phyloP scores from a whole-genome alignment of 306 rosid species.

The Dalbergia cochinchinensis region DNA sequence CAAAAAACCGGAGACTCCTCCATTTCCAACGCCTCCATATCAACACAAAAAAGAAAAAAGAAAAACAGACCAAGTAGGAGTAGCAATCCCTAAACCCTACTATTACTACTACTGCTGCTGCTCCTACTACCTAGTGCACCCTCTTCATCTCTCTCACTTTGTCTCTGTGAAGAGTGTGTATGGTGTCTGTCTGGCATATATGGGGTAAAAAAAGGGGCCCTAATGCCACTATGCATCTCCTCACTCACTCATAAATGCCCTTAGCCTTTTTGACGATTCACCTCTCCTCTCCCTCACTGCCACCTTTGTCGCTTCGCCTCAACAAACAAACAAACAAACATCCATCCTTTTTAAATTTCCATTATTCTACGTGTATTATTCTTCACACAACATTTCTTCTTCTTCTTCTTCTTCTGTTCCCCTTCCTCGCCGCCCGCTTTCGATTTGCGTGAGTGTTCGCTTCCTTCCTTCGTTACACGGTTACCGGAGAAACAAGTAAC shows the following conservation, averaged over 20 bases:
- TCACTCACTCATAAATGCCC: neutral
- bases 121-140: too few relatives aligned
- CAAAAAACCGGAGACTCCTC: neutral
- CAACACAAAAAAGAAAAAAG: too few relatives aligned
- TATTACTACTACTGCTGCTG: too few relatives aligned
- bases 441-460: neutral
- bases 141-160: neutral
- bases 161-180: too few relatives aligned
- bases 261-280: neutral
- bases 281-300: conserved; percentile 31
- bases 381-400: neutral
- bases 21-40: neutral
- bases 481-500: neutral
- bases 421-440: neutral
- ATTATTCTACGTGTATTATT: neutral
- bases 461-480: neutral
- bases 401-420: neutral
- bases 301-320: conserved; percentile 45
- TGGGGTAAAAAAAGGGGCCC: too few relatives aligned
- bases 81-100: neutral
- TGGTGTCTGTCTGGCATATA: too few relatives aligned
- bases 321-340: too few relatives aligned
- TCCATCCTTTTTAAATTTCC: too few relatives aligned
- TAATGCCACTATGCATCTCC: too few relatives aligned
- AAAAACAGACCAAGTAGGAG: neutral